Evolutionary conservation across 2,329 filamentous ascomycete genomes (phyloP), one percentile per base, ranked within the genome.

Genomic region (Coniella lustricola): DNA sequence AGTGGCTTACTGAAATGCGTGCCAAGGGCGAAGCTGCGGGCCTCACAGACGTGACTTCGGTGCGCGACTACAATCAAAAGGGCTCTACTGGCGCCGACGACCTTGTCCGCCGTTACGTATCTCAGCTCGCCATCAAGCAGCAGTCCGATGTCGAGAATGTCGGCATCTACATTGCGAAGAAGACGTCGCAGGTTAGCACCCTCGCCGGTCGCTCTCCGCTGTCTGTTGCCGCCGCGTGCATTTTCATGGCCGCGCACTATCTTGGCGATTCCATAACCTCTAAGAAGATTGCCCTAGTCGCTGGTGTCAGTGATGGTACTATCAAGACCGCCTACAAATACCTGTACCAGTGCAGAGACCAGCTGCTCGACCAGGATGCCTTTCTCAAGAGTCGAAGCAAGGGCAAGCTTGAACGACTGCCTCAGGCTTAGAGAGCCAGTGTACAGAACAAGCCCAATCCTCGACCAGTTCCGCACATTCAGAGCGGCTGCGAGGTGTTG

Each of bases 281-380:
- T n/a, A 90, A 90, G 65, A 86, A 94, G 53, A 96, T 98, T 58
- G 87, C 89, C 4, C 67, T 69, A 20, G 84, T 93, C 16, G 89
- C 87, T 1, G 88, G 89, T 56, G 93, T 98, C 22, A 96, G 90
- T 64, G 94, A 98, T 62, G 90, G 93, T 48, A 98, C 93, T 0
- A 95, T 98, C 59, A 90, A 94, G 60, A 94, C 88, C 21, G 90
- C 91, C 0, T 98, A 97, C 73, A 93, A 93, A 63, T 83, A 87
- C 60, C 75, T 98, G 42, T 91, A 90, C 63, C 74, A 76, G 16
- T 82, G 45, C 21, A 47, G 42, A 32, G 50, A 52, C n/a, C 43
- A 49, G 20, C 38, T 52, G 39, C 48, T 52, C 13, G 50, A 52
- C 32, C 29, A 37, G 9, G 50, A 50, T 29, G 50, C 50, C 14